Evolutionary conservation across 2,329 filamentous ascomycete genomes (phyloP).

Genomic region (Penicillium sp.): DNA sequence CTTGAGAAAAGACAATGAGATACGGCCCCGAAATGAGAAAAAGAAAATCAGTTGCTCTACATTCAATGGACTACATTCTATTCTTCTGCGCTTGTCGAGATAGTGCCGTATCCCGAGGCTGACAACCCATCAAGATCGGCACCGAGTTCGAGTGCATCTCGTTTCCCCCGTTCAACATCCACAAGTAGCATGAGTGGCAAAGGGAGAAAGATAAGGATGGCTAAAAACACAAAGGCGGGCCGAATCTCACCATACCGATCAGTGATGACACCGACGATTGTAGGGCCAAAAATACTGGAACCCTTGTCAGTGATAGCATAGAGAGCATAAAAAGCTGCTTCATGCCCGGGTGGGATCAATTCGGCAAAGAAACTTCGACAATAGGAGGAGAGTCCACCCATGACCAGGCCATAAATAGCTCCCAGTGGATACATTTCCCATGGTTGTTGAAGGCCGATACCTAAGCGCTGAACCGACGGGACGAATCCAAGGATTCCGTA

Average conservation of each 20-base stretch:
- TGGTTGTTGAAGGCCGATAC: constrained; percentile 83
- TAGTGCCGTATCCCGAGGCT: constrained; percentile 27
- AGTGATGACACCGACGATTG: constrained; percentile 90
- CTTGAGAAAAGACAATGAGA: background rate
- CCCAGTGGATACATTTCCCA: constrained; percentile 97
- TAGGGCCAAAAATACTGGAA: constrained; percentile 87
- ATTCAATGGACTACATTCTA: background rate
- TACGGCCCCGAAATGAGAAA: background rate
- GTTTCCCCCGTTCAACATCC: constrained; percentile 75
- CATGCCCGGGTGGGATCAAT: constrained; percentile 88
- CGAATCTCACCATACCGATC: constrained; percentile 78
- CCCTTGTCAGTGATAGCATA: constrained; percentile 99
- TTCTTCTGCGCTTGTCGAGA: constrained; percentile 5
- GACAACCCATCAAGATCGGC: constrained; percentile 45
- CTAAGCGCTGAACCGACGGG: constrained; percentile 71
- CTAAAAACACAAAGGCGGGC: constrained; percentile 90
- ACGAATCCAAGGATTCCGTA: constrained; percentile 90
- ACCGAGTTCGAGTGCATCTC: constrained; percentile 66
- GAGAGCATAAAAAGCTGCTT: constrained; percentile 93
- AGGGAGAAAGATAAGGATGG: constrained; percentile 77
- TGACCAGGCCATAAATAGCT: constrained; percentile 86
- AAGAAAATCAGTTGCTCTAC: background rate
- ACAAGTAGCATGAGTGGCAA: constrained; percentile 83
- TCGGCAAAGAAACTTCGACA: constrained; percentile 91
- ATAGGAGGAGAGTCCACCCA: constrained; percentile 89